phyloP scores from a whole-genome alignment of 768 basidiomycete species.

The Podaxis carcinomalis region DNA sequence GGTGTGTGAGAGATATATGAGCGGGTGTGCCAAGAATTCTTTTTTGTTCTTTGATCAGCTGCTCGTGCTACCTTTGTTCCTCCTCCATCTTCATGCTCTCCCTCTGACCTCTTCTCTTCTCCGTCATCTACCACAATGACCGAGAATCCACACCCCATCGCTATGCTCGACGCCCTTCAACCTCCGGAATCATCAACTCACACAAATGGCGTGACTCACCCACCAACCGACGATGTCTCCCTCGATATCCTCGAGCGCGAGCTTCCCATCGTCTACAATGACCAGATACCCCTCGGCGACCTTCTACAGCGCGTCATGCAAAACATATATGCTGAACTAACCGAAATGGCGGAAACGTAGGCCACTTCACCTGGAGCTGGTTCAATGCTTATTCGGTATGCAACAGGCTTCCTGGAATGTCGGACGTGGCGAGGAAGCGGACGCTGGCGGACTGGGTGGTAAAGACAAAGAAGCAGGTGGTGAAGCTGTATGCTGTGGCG shows the following conservation, averaged over 20 bases:
- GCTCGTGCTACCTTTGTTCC: too few species aligned
- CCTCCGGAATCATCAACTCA: constrained; percentile 8
- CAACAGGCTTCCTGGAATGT: constrained; percentile 73
- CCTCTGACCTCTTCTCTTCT: not conserved
- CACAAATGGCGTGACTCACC: constrained; percentile 23
- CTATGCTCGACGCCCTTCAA: not conserved
- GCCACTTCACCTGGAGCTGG: constrained; percentile 7
- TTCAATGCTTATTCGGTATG: constrained; percentile 7
- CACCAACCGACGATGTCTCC: constrained; percentile 26
- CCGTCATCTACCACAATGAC: not conserved
- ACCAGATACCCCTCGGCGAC: constrained; percentile 69
- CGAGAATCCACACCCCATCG: not conserved
- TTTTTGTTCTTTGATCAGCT: constrained; percentile 1
- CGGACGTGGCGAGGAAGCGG: constrained; percentile 74
- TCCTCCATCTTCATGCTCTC: not conserved
- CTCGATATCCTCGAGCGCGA: constrained; percentile 67
- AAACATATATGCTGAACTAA: constrained; percentile 77
- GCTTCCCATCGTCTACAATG: constrained; percentile 68
- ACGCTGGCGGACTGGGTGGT: constrained; percentile 86
- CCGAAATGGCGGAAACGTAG: constrained; percentile 83
- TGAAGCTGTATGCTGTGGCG: constrained; percentile 81
- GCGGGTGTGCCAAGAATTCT: not conserved
- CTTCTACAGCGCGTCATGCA: constrained; percentile 74
- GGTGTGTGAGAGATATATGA: not conserved
- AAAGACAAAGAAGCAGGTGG: constrained; percentile 85